phyloP scores from a whole-genome alignment of 2,329 filamentous ascomycete genomes.

The Fusarium sp. region DNA sequence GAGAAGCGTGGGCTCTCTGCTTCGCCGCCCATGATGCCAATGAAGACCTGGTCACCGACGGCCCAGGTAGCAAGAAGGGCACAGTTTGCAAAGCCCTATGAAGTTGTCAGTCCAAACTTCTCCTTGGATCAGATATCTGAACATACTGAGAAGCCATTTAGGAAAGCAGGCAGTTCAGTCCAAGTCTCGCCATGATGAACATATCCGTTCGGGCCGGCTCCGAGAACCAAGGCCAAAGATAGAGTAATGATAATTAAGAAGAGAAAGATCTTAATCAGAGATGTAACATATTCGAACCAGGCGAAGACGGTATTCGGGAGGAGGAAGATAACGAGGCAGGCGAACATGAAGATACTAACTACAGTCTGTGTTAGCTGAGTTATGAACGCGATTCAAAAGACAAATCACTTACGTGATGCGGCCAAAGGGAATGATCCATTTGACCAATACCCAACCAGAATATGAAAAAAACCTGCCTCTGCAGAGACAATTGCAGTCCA shows the following conservation, averaged over 20 bases:
- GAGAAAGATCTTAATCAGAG: conserved; percentile 29
- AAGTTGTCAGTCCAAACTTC: not conserved
- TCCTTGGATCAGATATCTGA: too few relatives aligned
- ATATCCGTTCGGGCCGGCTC: conserved; percentile 24
- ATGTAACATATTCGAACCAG: conserved; percentile 33
- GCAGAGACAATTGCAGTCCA: conserved; percentile 36
- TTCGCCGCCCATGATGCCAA: conserved; percentile 40
- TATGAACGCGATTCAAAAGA: not conserved
- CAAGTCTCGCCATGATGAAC: conserved; percentile 31
- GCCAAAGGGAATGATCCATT: conserved; percentile 24
- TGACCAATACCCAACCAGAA: conserved; percentile 24
- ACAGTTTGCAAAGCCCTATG: conserved; percentile 35
- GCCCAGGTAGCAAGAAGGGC: conserved; percentile 36
- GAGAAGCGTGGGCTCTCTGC: conserved; percentile 35
- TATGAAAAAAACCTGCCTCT: conserved; percentile 32
- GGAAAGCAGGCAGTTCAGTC: conserved; percentile 16
- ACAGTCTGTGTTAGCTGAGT: not conserved
- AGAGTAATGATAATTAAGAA: conserved; percentile 31
- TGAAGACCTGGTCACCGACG: conserved; percentile 40
- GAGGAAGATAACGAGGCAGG: conserved; percentile 30
- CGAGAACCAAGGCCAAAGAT: conserved; percentile 19
- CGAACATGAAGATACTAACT: conserved; percentile 25
- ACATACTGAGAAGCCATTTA: conserved; percentile 30
- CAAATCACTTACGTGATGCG: conserved; percentile 3
- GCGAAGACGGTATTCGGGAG: conserved; percentile 30